A percentile compares a stretch with the other conserved stretches of the same genome.
phyloP scores from a whole-genome alignment of 164 flowering plant species.

The Macadamia tetraphylla region DNA sequence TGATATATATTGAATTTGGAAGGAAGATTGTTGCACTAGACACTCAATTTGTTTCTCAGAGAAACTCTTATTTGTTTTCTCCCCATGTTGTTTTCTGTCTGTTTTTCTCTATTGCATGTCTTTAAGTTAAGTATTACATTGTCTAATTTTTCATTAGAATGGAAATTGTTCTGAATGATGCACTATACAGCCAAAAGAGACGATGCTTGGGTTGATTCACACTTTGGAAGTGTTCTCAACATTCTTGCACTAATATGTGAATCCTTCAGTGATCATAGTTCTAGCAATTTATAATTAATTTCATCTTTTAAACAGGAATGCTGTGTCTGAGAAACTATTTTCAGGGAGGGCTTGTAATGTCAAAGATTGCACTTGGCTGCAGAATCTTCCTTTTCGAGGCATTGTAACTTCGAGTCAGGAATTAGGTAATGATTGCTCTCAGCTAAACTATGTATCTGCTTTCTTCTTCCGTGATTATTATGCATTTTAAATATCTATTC shows the following conservation, averaged over 20 bases:
- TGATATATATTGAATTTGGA: too few relatives aligned
- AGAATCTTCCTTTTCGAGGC: slow-evolving; percentile 16
- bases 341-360: slow-evolving; percentile 13
- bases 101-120: too few relatives aligned
- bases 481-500: neutral
- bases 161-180: too few relatives aligned
- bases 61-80: too few relatives aligned
- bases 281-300: neutral
- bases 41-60: too few relatives aligned
- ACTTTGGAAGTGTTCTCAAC: too few relatives aligned
- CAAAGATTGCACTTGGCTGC: slow-evolving; percentile 13
- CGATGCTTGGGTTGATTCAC: too few relatives aligned
- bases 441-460: neutral
- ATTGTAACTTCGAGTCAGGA: slow-evolving; percentile 25
- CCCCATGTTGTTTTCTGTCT: too few relatives aligned
- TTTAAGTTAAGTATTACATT: too few relatives aligned
- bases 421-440: slow-evolving; percentile 21
- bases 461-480: neutral
- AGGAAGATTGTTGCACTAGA: too few relatives aligned
- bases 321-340: slow-evolving; percentile 11
- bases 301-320: slow-evolving; percentile 17
- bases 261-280: neutral
- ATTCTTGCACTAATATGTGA: neutral
- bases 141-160: too few relatives aligned
- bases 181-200: too few relatives aligned